These are phyloP conservation scores for Kwoniella dejecticola DNA, from an alignment of 768 basidiomycete genomes.

Conservation along the genomic window DNA sequence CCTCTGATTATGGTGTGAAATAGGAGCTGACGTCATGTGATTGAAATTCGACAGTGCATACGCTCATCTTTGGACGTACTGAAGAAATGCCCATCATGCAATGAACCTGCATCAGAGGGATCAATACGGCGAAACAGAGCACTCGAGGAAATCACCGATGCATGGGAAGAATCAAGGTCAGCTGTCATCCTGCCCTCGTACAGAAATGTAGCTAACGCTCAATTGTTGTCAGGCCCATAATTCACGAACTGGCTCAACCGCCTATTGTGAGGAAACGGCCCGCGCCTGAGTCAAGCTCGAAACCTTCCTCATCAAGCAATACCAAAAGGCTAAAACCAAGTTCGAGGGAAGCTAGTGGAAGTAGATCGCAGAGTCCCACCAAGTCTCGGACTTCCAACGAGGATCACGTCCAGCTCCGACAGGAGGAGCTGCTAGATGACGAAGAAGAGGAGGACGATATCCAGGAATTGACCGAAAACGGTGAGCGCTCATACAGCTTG, in stretches of 20 bases:
- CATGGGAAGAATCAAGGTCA: constrained; percentile 74
- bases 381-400: constrained; percentile 8
- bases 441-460: constrained; percentile 24
- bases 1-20: constrained; percentile 55
- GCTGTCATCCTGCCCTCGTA: not conserved
- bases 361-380: constrained; percentile 23
- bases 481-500: constrained; percentile 26
- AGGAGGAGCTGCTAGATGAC: not conserved
- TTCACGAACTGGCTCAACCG: constrained; percentile 20
- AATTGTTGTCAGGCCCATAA: constrained; percentile 14
- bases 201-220: not conserved
- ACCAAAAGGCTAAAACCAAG: constrained; percentile 2
- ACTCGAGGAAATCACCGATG: constrained; percentile 69
- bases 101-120: constrained; percentile 64
- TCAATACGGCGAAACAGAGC: constrained; percentile 69
- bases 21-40: no score
- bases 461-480: constrained; percentile 36
- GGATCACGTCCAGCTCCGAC: not conserved
- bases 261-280: constrained; percentile 11
- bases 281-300: constrained; percentile 1
- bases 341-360: constrained; percentile 17
- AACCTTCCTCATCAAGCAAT: constrained; percentile 3
- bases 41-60: constrained; percentile 80
- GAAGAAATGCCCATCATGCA: constrained; percentile 73
- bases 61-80: constrained; percentile 64